Conservation (phyloP, 805 yeast genomes). For the Zygoascus tannicola region DNA sequence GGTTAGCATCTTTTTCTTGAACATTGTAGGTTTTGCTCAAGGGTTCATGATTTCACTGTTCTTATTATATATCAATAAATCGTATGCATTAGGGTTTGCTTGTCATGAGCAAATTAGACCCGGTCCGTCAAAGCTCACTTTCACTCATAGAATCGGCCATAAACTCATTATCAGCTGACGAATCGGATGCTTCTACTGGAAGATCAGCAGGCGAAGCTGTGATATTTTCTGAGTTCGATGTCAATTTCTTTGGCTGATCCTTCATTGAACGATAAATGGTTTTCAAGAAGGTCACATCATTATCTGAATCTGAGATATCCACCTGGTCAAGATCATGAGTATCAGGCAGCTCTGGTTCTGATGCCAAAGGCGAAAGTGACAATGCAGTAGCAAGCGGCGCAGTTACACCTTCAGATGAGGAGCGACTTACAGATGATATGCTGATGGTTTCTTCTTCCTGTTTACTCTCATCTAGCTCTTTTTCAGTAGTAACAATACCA, state of each 20-base stretch:
- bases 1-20: too few relatives aligned
- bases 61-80: too few relatives aligned
- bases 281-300: neutral
- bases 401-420: neutral
- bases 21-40: too few relatives aligned
- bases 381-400: neutral
- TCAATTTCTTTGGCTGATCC: neutral
- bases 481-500: constrained; percentile 13
- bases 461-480: neutral
- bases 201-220: too few relatives aligned
- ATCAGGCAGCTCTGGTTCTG: neutral
- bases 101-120: too few relatives aligned
- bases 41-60: too few relatives aligned
- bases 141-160: constrained; percentile 21
- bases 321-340: neutral
- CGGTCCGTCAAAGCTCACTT: constrained; percentile 16
- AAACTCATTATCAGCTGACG: constrained; percentile 7
- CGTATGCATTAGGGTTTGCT: too few relatives aligned
- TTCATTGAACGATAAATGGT: neutral
- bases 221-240: too few relatives aligned
- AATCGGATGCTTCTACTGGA: too few relatives aligned
- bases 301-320: neutral
- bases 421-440: neutral
- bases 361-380: neutral
- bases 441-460: constrained; percentile 1